Conservation (phyloP, 108 stramenopile species). For the Pseudonitzschia pungens region DNA sequence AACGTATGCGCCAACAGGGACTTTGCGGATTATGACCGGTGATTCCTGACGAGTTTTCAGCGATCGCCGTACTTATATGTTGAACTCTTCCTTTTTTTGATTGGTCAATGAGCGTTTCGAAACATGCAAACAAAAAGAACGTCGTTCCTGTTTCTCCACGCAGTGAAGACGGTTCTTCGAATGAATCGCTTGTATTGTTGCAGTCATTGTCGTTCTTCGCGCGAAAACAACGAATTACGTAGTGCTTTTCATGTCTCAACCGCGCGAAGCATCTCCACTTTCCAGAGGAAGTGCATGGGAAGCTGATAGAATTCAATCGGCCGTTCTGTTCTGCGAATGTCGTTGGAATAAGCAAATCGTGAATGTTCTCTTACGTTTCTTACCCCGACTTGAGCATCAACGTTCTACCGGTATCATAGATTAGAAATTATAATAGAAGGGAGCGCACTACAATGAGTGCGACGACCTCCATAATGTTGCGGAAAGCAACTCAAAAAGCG, state of each 20-base stretch:
- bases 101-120: no score
- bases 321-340: background rate
- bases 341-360: background rate
- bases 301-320: background rate
- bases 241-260: background rate
- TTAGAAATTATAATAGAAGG: background rate
- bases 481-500: slow-evolving; percentile 23
- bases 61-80: no score
- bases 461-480: slow-evolving; percentile 24
- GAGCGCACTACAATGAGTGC: slow-evolving; percentile 6
- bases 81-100: no score
- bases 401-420: background rate
- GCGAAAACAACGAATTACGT: no score
- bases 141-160: no score
- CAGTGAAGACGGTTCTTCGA: no score
- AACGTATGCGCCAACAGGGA: no score
- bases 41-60: no score
- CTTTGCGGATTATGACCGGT: no score
- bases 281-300: background rate
- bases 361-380: slow-evolving; percentile 1
- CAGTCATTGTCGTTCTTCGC: no score
- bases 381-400: background rate
- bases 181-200: no score
- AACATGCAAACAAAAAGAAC: no score
- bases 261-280: background rate